A percentile compares a stretch with the other conserved stretches of the same genome.
Conservation (phyloP, 2,329 filamentous ascomycete species). For the Botryotinia calthae region DNA sequence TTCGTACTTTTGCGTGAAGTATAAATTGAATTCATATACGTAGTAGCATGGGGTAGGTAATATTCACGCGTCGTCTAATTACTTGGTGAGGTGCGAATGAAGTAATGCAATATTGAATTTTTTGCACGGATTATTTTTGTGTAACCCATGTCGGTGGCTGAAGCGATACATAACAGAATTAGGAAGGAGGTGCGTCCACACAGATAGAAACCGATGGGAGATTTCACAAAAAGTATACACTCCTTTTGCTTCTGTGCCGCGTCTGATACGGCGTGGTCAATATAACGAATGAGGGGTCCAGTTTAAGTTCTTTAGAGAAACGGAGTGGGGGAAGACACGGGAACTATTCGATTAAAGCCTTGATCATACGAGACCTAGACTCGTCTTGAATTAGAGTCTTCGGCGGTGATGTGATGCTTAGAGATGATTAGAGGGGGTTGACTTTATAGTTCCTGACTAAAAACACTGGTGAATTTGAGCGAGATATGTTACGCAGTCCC, state of each 20-base stretch:
- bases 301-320: neutral
- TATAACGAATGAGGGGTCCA: conserved; percentile 10
- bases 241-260: neutral
- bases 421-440: neutral
- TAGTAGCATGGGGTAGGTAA: conserved; percentile 1
- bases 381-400: conserved; percentile 7
- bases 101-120: conserved; percentile 1
- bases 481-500: conserved; percentile 11
- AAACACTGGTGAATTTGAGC: conserved; percentile 1
- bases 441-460: conserved; percentile 8
- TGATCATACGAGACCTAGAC: conserved; percentile 5
- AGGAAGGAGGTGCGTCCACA: conserved; percentile 5
- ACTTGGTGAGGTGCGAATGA: neutral
- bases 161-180: conserved; percentile 7
- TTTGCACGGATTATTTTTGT: conserved; percentile 5
- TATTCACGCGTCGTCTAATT: neutral
- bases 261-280: conserved; percentile 1
- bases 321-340: conserved; percentile 9
- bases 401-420: neutral
- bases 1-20: conserved; percentile 4
- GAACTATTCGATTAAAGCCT: neutral
- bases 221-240: conserved; percentile 3
- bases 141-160: conserved; percentile 20
- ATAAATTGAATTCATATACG: conserved; percentile 1
- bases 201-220: conserved; percentile 1